Percentiles rank a stretch among this genome's conserved stretches.
Evolutionary conservation across 1,284 basidiomycete species (phyloP).

Genomic region (Coniophora puteana): DNA sequence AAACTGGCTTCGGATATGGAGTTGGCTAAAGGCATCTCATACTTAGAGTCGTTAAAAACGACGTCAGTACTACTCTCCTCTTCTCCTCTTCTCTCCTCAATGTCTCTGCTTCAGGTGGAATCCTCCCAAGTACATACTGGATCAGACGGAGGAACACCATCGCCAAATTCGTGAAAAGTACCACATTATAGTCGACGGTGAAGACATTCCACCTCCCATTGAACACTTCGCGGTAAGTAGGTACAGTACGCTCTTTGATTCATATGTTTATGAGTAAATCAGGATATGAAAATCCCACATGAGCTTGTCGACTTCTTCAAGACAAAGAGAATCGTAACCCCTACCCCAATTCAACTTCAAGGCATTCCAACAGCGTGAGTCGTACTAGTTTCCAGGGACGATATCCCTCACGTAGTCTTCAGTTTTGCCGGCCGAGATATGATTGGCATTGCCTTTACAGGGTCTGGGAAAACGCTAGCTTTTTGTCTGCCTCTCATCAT

Average conservation of each 20-base stretch:
- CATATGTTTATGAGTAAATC: slow-evolving; percentile 14
- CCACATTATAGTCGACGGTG: slow-evolving; percentile 91
- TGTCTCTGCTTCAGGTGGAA: slow-evolving; percentile 62
- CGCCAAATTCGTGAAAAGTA: slow-evolving; percentile 81
- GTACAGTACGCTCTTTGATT: slow-evolving; percentile 1
- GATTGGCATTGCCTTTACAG: slow-evolving; percentile 95
- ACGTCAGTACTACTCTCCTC: slow-evolving; percentile 45
- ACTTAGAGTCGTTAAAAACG: slow-evolving; percentile 83
- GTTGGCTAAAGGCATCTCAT: slow-evolving; percentile 89
- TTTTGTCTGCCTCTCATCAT: slow-evolving; percentile 96
- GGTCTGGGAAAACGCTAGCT: slow-evolving; percentile 88
- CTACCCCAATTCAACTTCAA: slow-evolving; percentile 97
- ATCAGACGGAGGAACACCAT: slow-evolving; percentile 67
- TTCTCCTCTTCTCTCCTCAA: slow-evolving; percentile 2
- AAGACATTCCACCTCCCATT: slow-evolving; percentile 92
- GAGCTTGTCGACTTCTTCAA: slow-evolving; percentile 81
- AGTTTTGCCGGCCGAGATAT: slow-evolving; percentile 90
- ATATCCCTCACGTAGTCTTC: slow-evolving; percentile 15
- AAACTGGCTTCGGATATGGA: slow-evolving; percentile 93
- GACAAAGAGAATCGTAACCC: slow-evolving; percentile 80
- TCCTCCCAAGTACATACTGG: slow-evolving; percentile 81
- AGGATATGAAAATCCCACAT: slow-evolving; percentile 98
- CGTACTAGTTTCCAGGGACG: slow-evolving; percentile 7
- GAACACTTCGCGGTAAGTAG: slow-evolving; percentile 77
- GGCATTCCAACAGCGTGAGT: slow-evolving; percentile 91